A percentile compares a stretch with the other conserved stretches of the same genome.
Evolutionary conservation across 1,284 basidiomycete genomes (phyloP).

Genomic region (Pseudozyma pruni): DNA sequence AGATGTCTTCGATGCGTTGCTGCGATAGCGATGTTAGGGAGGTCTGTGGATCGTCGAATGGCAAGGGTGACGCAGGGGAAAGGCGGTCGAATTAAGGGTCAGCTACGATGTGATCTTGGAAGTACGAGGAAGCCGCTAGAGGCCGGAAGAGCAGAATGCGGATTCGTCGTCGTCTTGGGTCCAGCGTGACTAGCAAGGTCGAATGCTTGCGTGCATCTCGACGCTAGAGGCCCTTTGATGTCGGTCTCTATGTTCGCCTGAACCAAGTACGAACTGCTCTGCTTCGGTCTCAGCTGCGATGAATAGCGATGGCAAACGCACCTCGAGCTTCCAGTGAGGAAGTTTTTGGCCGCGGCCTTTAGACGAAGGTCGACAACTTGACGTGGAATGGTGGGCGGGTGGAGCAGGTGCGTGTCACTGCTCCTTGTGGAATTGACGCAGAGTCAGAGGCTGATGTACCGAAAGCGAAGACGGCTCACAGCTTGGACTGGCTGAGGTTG

Average conservation of each 20-base stretch:
- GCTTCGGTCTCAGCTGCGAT: no score
- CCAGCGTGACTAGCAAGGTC: no score
- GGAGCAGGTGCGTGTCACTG: slow-evolving; percentile 40
- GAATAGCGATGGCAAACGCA: slow-evolving; percentile 6
- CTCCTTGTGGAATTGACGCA: slow-evolving; percentile 25
- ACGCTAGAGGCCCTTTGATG: no score
- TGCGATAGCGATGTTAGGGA: slow-evolving; percentile 40
- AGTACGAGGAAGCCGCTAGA: no score
- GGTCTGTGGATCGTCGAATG: slow-evolving; percentile 15
- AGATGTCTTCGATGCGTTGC: slow-evolving; percentile 46
- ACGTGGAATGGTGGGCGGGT: slow-evolving; percentile 50
- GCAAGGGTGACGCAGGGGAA: background rate
- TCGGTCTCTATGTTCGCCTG: no score
- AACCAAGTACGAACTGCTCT: no score
- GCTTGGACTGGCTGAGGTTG: slow-evolving; percentile 19
- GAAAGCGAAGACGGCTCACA: slow-evolving; percentile 19
- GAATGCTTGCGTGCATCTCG: no score
- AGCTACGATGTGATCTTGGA: slow-evolving; percentile 1
- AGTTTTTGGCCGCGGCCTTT: slow-evolving; percentile 56
- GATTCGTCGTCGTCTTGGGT: no score
- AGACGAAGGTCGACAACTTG: slow-evolving; percentile 51
- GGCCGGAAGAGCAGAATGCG: no score
- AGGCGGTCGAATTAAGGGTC: background rate
- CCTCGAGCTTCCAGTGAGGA: slow-evolving; percentile 50
- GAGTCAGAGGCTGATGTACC: slow-evolving; percentile 32